Evolutionary conservation across 306 rosid genomes (phyloP), one percentile per base, ranked within the genome.

Genomic region (Vigna radiata): DNA sequence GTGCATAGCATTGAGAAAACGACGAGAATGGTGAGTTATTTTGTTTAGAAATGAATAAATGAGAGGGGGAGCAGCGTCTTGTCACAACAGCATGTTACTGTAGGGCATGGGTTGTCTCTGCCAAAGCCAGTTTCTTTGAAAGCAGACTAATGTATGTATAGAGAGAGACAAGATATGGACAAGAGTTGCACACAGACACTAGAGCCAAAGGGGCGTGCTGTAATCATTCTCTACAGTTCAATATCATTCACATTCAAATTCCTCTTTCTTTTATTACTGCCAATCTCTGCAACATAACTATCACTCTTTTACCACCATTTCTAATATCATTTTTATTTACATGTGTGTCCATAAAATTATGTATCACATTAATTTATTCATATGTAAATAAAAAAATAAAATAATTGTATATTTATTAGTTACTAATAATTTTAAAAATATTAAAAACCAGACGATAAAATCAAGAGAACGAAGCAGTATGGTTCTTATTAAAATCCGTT

Each of bases 211-310:
- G 67, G 79, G 63, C 63, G 84, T 56, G 84, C 70, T 37, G 82
- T 72, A 83, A 88, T 87, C 86, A 87, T 87, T 87, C 71, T 74
- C 27, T 29, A 67, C 75, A 83, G 39, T 75, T 72, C 46, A 62
- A 70, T 36, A 31, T 55, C 6, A 56, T 56, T 79, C 1, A 68
- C 71, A 37, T 48, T 78, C 70, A 3, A 25, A 59, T 23, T 56
- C 36, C 0, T 6, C 31, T 62, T 8, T 9, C 31, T 27, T 60
- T 58, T 1, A 0, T 56, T 19, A 9, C 31, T 41, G 11, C 12
- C 46, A 39, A 1, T 11, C 8, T 37, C 44, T 39, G 14, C 48
- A 43, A 10, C 11, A 43, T 11, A 43, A 43, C 48, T 11, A 11
- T 43, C 48, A 43, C 48, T 43, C 14, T 10, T 43, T 11, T 9